Base-by-base conservation (phyloP, 345 rosid species). In the Hirschfeldia incana region DNA sequence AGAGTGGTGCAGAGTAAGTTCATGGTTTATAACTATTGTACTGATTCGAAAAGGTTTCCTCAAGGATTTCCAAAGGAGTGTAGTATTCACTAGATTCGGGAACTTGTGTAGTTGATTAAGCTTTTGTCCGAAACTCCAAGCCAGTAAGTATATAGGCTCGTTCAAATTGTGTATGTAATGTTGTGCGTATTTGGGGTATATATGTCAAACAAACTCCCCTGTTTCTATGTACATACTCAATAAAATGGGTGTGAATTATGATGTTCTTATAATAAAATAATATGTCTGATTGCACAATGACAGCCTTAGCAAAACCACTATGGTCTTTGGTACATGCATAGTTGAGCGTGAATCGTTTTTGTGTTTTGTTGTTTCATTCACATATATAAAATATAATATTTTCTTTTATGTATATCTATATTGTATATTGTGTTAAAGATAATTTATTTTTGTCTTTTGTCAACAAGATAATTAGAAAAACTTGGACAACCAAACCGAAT, bases 11-110 rank as follows among this genome's bases (percentile, higher is more conserved):
- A 86, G 66, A 78, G 82, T 16, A 87, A 81, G 66, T 82, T 66
- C 76, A 77, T 85, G 84, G 65, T 85, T 28, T 85, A 85, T 57
- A 75, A 82, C 78, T 85, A 85, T 33, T 85, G 85, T 75, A 75
- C 80, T 0, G 87, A 85, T 76, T 21, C 78, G 9, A 83, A 69
- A n/a, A 77, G 85, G 53, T 85, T 85, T 70, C 85, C 87, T 17
- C 81, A 77, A 65, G 84, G 87, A 33, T 70, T 79, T 15, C 83
- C 87, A 10, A 78, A 69, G 61, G 87, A 84, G 55, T 84, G 87
- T 77, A 9, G 11, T 29, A 1, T 72, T 29, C 83, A 69, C 28
- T 80, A 80, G 79, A 42, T 39, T 61, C 3, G 1, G 8, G 27
- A 33, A 46, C 46, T 63, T 70, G 58, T 77, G 15, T 13, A 32